Evolutionary conservation across 208 protist genomes (phyloP).

Genomic region (Trichomonas tenax): DNA sequence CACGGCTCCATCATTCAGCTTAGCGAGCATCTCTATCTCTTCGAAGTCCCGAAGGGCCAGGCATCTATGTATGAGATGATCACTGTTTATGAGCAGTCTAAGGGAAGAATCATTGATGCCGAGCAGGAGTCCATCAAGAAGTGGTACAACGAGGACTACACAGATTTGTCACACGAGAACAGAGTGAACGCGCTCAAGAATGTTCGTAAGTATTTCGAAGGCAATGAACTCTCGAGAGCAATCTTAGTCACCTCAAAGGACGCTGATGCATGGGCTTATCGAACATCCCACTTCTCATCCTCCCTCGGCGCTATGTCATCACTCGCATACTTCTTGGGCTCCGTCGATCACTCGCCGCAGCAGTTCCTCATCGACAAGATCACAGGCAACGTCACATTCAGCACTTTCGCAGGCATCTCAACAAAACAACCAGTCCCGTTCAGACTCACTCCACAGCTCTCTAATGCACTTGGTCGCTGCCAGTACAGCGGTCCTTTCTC

Average conservation of each 20-base stretch:
- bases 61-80: conserved; percentile 12
- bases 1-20: background rate
- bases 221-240: background rate
- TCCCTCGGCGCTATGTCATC: background rate
- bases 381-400: background rate
- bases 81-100: background rate
- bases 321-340: background rate
- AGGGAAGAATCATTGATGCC: background rate
- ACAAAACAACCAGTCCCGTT: background rate
- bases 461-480: background rate
- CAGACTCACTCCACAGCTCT: background rate
- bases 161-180: background rate
- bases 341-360: background rate
- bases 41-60: background rate
- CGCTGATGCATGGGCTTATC: background rate
- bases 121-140: background rate
- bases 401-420: background rate
- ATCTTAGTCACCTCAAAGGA: background rate
- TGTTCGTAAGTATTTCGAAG: background rate
- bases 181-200: background rate
- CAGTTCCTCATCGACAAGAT: background rate
- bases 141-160: background rate
- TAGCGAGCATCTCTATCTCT: background rate
- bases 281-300: background rate
- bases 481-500: background rate